phyloP scores from a whole-genome alignment of 1,284 basidiomycete species.

The Clitocybe nebularis region DNA sequence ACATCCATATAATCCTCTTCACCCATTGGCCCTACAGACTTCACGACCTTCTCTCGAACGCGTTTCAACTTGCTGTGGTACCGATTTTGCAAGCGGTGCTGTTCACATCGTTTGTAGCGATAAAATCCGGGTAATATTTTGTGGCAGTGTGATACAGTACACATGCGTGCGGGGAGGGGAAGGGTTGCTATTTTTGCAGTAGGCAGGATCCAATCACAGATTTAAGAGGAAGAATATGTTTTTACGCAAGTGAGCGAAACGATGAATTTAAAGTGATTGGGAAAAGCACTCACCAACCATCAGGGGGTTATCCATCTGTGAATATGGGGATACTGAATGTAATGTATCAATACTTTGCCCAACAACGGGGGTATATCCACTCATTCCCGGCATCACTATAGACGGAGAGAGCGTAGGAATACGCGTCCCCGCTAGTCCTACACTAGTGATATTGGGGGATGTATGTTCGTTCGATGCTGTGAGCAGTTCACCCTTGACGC shows the following conservation, averaged over 20 bases:
- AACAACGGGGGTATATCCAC: too few relatives aligned
- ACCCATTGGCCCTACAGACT: slow-evolving; percentile 27
- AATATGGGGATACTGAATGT: slow-evolving; percentile 12
- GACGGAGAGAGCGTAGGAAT: not conserved
- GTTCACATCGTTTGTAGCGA: slow-evolving; percentile 49
- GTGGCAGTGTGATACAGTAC: slow-evolving; percentile 55
- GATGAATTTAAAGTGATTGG: not conserved
- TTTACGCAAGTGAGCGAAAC: not conserved
- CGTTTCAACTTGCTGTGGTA: slow-evolving; percentile 51
- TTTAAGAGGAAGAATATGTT: not conserved
- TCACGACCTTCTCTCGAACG: slow-evolving; percentile 41
- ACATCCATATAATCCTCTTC: slow-evolving; percentile 12
- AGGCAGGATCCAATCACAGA: not conserved
- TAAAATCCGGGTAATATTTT: slow-evolving; percentile 44
- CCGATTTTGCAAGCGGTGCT: slow-evolving; percentile 50
- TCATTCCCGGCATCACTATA: slow-evolving; percentile 1
- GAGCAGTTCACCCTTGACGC: too few relatives aligned
- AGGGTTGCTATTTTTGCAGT: not conserved
- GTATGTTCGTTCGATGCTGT: too few relatives aligned
- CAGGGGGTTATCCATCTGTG: slow-evolving; percentile 8
- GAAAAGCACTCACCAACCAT: not conserved
- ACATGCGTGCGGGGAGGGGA: slow-evolving; percentile 41
- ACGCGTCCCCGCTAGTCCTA: not conserved
- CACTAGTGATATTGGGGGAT: not conserved
- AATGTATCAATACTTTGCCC: slow-evolving; percentile 13